Base-by-base conservation (phyloP, 257 asterid genomes). In the Nicotiana obtusifolia region DNA sequence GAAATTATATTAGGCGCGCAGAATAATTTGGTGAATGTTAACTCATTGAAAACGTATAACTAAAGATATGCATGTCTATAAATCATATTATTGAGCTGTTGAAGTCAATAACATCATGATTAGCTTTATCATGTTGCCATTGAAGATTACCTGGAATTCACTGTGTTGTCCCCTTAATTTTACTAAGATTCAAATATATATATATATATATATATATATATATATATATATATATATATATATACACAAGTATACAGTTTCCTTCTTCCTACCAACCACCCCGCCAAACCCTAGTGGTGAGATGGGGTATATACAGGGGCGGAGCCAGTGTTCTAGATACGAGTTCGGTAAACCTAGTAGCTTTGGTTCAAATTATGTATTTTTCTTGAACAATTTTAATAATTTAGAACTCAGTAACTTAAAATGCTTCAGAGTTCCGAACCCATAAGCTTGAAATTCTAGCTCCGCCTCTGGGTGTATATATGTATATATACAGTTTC, bases 51-150 rank as follows among this genome's bases (percentile, higher is more conserved):
- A 75, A 75, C 80, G 80, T 75, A 75, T 16, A 75, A 26, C 16
- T 75, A 33, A 75, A 75, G 80, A 49, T 78, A 64, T 78, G 82
- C 61, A 60, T 37, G 82, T 47, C n/a, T 19, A 37, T 37, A 47
- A 61, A 61, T 79, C 82, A 61, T 79, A 57, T 41, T 41, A 41
- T 41, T 61, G 37, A 35, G 75, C 14, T 37, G 37, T 61, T 79
- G 82, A 79, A 79, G 82, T 79, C 82, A 61, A 37, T 79, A 61
- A 79, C 71, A 79, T 59, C 82, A 79, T 79, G 31, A 64, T 57
- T 78, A 57, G 33, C 56, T 78, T 22, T 35, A 60, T 37, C 22
- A 79, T 79, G 75, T 35, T 14, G 44, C 11, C 60, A 59, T 22
- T 61, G 75, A 79, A 79, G 14, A 26, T 60, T 37, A 60, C 3